A percentile compares a stretch with the other conserved stretches of the same genome.
Evolutionary conservation across 2,329 filamentous ascomycete genomes (phyloP).

Genomic region (Fusarium illudens): DNA sequence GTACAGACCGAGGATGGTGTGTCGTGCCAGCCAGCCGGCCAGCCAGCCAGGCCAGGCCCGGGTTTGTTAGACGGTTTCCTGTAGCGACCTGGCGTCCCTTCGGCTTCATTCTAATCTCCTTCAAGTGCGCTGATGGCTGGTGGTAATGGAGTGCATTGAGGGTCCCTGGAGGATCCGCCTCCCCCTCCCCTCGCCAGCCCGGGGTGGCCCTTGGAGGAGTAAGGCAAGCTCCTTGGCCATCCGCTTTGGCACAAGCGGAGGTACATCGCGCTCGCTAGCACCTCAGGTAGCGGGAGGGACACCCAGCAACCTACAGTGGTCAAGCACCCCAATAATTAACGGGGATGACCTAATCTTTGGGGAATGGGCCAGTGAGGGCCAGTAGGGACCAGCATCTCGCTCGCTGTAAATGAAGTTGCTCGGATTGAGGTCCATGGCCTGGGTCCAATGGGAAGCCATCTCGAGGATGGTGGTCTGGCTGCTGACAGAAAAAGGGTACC

Average conservation of each 20-base stretch:
- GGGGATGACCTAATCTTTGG: not conserved
- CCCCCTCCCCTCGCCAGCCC: not conserved
- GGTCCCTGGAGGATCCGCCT: constrained; percentile 27
- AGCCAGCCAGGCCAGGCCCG: not conserved
- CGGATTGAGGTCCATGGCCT: not conserved
- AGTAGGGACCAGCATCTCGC: constrained; percentile 1
- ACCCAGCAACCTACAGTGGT: not conserved
- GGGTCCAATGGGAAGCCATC: not conserved
- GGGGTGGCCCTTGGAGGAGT: constrained; percentile 16
- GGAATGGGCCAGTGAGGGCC: too few species aligned
- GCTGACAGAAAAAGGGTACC: constrained; percentile 10
- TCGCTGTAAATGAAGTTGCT: constrained; percentile 6
- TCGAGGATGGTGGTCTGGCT: not conserved
- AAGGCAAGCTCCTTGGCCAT: constrained; percentile 2
- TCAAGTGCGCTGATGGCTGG: constrained; percentile 13
- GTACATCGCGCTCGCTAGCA: not conserved
- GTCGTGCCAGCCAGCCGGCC: not conserved
- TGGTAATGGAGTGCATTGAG: constrained; percentile 23
- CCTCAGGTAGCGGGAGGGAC: not conserved
- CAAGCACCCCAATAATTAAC: not conserved
- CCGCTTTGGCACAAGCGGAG: not conserved
- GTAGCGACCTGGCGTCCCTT: constrained; percentile 1
- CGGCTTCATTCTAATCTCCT: constrained; percentile 13
- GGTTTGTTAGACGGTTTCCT: not conserved
- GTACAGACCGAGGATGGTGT: not conserved